phyloP scores from a whole-genome alignment of 495 filamentous ascomycete genomes.

The Durotheca rogersii region DNA sequence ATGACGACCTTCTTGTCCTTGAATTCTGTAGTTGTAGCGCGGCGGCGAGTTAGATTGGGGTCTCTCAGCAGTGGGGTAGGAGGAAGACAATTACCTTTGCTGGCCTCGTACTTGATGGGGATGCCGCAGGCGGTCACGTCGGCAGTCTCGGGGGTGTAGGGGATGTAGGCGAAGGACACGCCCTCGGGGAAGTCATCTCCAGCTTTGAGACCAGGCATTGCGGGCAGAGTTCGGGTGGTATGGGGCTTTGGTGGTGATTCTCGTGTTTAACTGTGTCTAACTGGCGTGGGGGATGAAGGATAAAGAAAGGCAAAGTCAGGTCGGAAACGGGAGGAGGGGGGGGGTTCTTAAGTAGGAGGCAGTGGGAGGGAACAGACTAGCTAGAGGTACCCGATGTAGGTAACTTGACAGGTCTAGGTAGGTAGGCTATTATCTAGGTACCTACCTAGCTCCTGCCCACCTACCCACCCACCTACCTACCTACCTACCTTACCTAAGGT shows the following conservation, averaged over 20 bases:
- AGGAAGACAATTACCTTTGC: slow-evolving; percentile 54
- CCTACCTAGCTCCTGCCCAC: no score
- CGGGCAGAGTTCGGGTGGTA: slow-evolving; percentile 23
- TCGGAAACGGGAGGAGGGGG: no score
- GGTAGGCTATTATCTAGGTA: no score
- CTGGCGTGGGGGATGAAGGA: no score
- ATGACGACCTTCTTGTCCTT: slow-evolving; percentile 87
- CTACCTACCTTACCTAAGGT: not conserved
- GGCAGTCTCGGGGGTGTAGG: slow-evolving; percentile 62
- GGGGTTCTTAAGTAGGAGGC: no score
- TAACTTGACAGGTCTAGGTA: no score
- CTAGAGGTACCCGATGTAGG: not conserved
- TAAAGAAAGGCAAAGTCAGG: no score
- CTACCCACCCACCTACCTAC: not conserved
- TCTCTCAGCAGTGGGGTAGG: not conserved
- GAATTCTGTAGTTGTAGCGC: slow-evolving; percentile 69
- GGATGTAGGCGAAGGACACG: slow-evolving; percentile 78
- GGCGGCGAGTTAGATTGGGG: slow-evolving; percentile 1
- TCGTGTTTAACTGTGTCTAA: no score
- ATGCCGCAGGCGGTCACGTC: slow-evolving; percentile 75
- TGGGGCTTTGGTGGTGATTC: no score
- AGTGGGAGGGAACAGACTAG: no score
- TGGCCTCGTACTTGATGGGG: slow-evolving; percentile 77
- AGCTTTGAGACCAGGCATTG: slow-evolving; percentile 71
- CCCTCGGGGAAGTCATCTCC: slow-evolving; percentile 82